Conservation (phyloP, 768 basidiomycete species). For the Pholiota conissans region DNA sequence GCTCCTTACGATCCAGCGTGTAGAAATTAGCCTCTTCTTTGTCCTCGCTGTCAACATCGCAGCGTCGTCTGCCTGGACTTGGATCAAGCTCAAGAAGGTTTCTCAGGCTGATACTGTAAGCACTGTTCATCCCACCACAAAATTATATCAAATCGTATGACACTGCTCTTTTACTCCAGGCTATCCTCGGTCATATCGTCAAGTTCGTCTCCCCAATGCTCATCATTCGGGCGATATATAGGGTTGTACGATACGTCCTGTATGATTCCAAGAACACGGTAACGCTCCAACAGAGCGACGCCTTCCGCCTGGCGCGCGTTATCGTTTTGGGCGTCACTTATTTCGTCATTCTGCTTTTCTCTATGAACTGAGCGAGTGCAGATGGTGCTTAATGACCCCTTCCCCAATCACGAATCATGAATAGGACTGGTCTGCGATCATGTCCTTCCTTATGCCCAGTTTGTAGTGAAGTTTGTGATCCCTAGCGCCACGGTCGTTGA, state of each 20-base stretch:
- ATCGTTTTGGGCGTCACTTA: neutral
- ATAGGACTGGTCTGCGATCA: neutral
- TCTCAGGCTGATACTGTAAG: constrained; percentile 1
- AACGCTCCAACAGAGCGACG: neutral
- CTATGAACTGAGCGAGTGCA: neutral
- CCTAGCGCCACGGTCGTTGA: neutral
- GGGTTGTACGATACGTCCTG: neutral
- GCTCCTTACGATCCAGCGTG: neutral
- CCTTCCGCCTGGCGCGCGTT: constrained; percentile 1
- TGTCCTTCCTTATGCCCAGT: neutral
- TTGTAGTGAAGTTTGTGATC: neutral
- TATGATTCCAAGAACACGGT: neutral
- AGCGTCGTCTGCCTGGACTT: neutral
- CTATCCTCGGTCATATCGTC: constrained; percentile 1
- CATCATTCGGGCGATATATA: neutral
- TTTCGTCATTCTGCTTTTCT: neutral
- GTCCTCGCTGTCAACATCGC: neutral
- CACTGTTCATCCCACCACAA: neutral
- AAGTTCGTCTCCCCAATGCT: constrained; percentile 4
- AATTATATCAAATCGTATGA: too few relatives aligned
- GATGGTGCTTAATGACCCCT: neutral
- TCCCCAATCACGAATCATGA: neutral
- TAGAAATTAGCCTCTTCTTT: neutral
- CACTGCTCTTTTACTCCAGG: too few relatives aligned
- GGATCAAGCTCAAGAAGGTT: neutral